phyloP scores from a whole-genome alignment of 148 eudicot species.

The Spergularia bocconei region DNA sequence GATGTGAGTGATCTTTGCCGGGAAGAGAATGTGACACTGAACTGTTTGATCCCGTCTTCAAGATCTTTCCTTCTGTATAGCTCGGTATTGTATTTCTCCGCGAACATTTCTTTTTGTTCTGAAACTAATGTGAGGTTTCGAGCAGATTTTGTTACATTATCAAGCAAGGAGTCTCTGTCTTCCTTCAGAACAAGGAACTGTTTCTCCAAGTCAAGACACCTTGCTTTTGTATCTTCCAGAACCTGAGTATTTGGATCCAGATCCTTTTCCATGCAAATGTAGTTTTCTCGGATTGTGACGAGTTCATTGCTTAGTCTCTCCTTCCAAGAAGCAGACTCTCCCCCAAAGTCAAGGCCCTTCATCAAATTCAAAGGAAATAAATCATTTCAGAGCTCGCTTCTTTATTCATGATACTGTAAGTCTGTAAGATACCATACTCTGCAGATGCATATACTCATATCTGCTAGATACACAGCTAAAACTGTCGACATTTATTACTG shows the following conservation, averaged over 20 bases:
- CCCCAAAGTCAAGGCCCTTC: conserved; percentile 58
- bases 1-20: conserved; percentile 61
- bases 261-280: conserved; percentile 48
- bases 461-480: not conserved
- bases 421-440: conserved; percentile 10
- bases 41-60: conserved; percentile 66
- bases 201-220: conserved; percentile 50
- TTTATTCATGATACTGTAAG: conserved; percentile 13
- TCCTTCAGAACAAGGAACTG: conserved; percentile 56
- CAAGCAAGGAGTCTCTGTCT: conserved; percentile 58
- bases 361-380: conserved; percentile 40
- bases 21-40: conserved; percentile 50
- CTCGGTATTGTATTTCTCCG: conserved; percentile 57
- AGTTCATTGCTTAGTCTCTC: conserved; percentile 58
- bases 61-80: conserved; percentile 60
- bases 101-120: conserved; percentile 46
- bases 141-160: conserved; percentile 42
- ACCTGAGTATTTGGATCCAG: conserved; percentile 44
- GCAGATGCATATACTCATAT: not conserved
- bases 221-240: conserved; percentile 51
- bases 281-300: conserved; percentile 45
- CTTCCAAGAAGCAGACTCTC: conserved; percentile 62
- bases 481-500: not conserved
- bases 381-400: conserved; percentile 28
- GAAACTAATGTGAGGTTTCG: conserved; percentile 41